These are phyloP conservation scores for Meyerozyma athensensis DNA, from an alignment of 1,139 yeast genomes.

Conservation along the genomic window DNA sequence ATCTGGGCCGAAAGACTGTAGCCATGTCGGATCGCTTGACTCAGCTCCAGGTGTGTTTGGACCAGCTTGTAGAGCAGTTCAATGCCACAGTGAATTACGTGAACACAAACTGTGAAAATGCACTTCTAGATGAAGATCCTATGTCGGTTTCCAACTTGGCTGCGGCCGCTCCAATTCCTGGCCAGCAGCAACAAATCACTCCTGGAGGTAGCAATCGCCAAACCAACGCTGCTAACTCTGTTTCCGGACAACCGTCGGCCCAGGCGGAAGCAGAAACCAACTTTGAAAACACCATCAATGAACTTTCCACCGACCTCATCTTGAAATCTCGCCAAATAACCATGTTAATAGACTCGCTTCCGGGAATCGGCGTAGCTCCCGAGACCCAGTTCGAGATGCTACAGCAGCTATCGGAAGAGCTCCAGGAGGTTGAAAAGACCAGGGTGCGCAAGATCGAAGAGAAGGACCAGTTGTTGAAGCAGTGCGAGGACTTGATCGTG, in stretches of 20 bases:
- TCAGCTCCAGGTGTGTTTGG: slow-evolving; percentile 87
- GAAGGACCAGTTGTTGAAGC: slow-evolving; percentile 59
- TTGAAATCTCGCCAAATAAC: slow-evolving; percentile 83
- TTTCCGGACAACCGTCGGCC: slow-evolving; percentile 15
- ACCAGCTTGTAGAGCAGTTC: slow-evolving; percentile 86
- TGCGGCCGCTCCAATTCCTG: slow-evolving; percentile 43
- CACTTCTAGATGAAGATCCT: slow-evolving; percentile 33
- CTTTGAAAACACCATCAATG: slow-evolving; percentile 59
- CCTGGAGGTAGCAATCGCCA: slow-evolving; percentile 20
- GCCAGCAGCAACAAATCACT: slow-evolving; percentile 45
- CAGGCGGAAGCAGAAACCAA: slow-evolving; percentile 18
- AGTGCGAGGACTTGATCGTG: slow-evolving; percentile 67
- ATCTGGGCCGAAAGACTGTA: neutral
- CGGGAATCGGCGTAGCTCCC: slow-evolving; percentile 88
- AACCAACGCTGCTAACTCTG: slow-evolving; percentile 15
- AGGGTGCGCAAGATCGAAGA: slow-evolving; percentile 55
- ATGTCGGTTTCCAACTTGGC: slow-evolving; percentile 38
- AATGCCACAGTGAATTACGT: slow-evolving; percentile 86
- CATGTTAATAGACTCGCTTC: slow-evolving; percentile 79
- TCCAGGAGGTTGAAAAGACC: slow-evolving; percentile 57
- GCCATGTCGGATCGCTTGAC: slow-evolving; percentile 80
- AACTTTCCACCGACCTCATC: slow-evolving; percentile 77
- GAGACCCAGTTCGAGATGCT: slow-evolving; percentile 66
- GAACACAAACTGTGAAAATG: slow-evolving; percentile 45
- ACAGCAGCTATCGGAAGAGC: slow-evolving; percentile 56